Conservation (phyloP, 2,329 filamentous ascomycete genomes). For the Alternaria consortialis region DNA sequence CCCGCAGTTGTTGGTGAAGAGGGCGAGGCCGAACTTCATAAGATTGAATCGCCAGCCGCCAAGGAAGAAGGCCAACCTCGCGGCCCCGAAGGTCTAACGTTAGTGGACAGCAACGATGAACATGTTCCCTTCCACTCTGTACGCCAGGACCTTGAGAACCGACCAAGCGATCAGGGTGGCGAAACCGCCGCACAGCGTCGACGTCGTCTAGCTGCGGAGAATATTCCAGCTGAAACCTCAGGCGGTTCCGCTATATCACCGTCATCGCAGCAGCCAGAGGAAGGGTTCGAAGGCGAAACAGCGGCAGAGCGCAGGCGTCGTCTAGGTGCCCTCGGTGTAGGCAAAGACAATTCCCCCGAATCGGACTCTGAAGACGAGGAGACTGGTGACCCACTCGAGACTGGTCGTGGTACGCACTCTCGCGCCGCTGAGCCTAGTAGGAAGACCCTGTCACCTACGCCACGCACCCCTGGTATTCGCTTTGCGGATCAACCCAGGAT, state of each 20-base stretch:
- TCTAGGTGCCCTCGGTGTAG: constrained; percentile 75
- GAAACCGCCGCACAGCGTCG: constrained; percentile 56
- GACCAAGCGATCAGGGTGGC: constrained; percentile 28
- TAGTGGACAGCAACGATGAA: constrained; percentile 57
- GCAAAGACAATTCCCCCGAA: constrained; percentile 35
- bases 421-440: constrained; percentile 15
- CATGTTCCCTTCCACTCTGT: constrained; percentile 61
- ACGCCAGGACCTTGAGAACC: constrained; percentile 43
- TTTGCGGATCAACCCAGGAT: constrained; percentile 63
- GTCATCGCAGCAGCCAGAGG: constrained; percentile 28
- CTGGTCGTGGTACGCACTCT: constrained; percentile 43
- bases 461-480: constrained; percentile 64
- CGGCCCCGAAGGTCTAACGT: constrained; percentile 52
- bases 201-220: constrained; percentile 46
- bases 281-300: constrained; percentile 65
- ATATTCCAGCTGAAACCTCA: constrained; percentile 24
- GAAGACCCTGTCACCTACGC: constrained; percentile 21
- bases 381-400: constrained; percentile 46
- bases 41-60: constrained; percentile 41
- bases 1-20: constrained; percentile 46
- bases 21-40: constrained; percentile 45
- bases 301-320: constrained; percentile 77
- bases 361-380: constrained; percentile 48
- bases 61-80: constrained; percentile 33
- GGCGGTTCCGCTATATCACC: constrained; percentile 18